phyloP scores from a whole-genome alignment of 768 basidiomycete species.

The Chlorophyllum brunneum region DNA sequence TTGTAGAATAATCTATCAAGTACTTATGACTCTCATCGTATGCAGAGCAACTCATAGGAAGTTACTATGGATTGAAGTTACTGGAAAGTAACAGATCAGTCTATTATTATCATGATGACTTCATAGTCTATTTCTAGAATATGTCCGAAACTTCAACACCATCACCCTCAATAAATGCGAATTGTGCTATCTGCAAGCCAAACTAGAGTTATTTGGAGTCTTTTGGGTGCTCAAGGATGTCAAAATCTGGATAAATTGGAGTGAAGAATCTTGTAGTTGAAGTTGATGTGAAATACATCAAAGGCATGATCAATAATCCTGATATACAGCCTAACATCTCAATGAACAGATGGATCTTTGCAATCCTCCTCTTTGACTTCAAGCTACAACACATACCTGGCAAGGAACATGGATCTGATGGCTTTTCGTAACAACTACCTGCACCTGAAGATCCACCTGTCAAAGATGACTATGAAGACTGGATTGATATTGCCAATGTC shows the following conservation, averaged over 20 bases:
- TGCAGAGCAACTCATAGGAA: no score
- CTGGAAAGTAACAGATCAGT: no score
- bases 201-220: constrained; percentile 31
- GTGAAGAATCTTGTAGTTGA: constrained; percentile 22
- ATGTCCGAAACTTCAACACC: no score
- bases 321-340: constrained; percentile 27
- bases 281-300: constrained; percentile 29
- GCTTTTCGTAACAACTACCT: constrained; percentile 17
- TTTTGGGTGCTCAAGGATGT: constrained; percentile 20
- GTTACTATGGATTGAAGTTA: no score
- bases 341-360: constrained; percentile 26
- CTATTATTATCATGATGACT: no score
- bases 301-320: constrained; percentile 28
- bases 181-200: constrained; percentile 25
- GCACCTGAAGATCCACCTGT: constrained; percentile 7
- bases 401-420: constrained; percentile 14
- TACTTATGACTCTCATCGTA: no score
- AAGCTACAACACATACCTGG: constrained; percentile 21
- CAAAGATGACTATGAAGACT: constrained; percentile 19
- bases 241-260: constrained; percentile 23
- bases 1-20: no score
- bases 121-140: no score
- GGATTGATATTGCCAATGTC: constrained; percentile 18
- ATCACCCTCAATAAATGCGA: constrained; percentile 18
- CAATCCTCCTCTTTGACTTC: constrained; percentile 25